Percentiles rank a stretch among this genome's conserved stretches.
These are phyloP conservation scores for Yarrowia sp. DNA, from an alignment of 805 yeast genomes.

Conservation along the genomic window DNA sequence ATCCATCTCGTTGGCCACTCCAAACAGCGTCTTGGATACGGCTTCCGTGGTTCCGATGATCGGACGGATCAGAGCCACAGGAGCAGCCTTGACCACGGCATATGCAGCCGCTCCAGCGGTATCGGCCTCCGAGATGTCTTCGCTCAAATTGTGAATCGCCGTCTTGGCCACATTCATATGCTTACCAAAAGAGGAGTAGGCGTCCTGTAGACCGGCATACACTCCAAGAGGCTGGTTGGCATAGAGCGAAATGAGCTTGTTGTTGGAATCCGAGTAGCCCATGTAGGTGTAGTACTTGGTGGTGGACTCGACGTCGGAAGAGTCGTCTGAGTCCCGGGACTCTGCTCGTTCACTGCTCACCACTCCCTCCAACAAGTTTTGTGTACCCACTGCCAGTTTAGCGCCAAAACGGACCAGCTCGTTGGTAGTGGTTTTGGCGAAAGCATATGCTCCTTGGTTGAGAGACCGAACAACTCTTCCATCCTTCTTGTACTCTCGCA, in stretches of 20 bases:
- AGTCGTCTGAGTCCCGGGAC: constrained; percentile 46
- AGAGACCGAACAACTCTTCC: constrained; percentile 72
- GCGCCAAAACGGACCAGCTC: constrained; percentile 84
- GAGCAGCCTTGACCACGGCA: constrained; percentile 76
- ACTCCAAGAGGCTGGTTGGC: constrained; percentile 81
- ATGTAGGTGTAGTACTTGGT: constrained; percentile 42
- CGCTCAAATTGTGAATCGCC: constrained; percentile 65
- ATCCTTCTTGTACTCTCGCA: constrained; percentile 75
- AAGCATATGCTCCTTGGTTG: constrained; percentile 75
- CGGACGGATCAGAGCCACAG: constrained; percentile 81
- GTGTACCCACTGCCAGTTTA: constrained; percentile 87
- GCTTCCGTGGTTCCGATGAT: constrained; percentile 94
- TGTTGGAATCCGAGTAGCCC: constrained; percentile 41
- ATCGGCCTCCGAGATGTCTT: constrained; percentile 65
- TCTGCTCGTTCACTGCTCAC: constrained; percentile 80
- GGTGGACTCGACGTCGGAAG: constrained; percentile 2
- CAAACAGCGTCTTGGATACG: constrained; percentile 78
- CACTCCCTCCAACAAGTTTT: constrained; percentile 75
- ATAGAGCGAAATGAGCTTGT: constrained; percentile 51
- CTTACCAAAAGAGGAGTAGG: constrained; percentile 72
- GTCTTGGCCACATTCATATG: constrained; percentile 71
- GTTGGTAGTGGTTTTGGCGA: constrained; percentile 78
- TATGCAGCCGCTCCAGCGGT: constrained; percentile 62
- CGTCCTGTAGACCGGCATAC: constrained; percentile 75
- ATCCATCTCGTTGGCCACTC: constrained; percentile 81